Evolutionary conservation across 768 basidiomycete genomes (phyloP).

Genomic region (Baorangia bicolor): DNA sequence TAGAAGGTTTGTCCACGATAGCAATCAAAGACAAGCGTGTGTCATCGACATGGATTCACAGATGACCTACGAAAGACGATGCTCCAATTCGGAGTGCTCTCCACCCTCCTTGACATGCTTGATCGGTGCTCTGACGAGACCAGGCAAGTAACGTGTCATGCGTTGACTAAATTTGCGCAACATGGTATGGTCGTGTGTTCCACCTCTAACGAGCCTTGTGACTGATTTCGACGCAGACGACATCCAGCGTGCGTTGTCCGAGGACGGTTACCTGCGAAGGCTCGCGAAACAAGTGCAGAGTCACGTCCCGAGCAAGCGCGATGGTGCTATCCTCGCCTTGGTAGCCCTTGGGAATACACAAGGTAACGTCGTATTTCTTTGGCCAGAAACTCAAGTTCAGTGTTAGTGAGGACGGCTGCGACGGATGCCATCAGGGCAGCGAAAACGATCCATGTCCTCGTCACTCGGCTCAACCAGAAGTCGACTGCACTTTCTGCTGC

Average conservation of each 20-base stretch:
- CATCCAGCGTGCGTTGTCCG: background rate
- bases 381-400: background rate
- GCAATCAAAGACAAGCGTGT: background rate
- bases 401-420: conserved; percentile 8
- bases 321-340: conserved; percentile 20
- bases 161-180: conserved; percentile 15
- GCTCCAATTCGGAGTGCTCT: conserved; percentile 14
- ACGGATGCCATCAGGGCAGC: conserved; percentile 13
- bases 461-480: conserved; percentile 16
- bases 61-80: conserved; percentile 21
- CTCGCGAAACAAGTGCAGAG: conserved; percentile 19
- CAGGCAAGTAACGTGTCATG: conserved; percentile 12
- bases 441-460: conserved; percentile 16
- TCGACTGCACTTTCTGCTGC: conserved; percentile 22
- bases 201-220: background rate
- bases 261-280: conserved; percentile 5
- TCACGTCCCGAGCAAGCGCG: conserved; percentile 4
- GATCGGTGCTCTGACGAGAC: conserved; percentile 20
- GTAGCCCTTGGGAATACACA: conserved; percentile 12
- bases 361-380: background rate
- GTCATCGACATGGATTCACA: conserved; percentile 5
- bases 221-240: conserved; percentile 9
- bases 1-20: conserved; percentile 16
- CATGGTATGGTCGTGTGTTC: conserved; percentile 12
- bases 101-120: conserved; percentile 21